These are phyloP conservation scores for Trichomonas tenax DNA, from an alignment of 208 protist genomes.

Conservation along the genomic window DNA sequence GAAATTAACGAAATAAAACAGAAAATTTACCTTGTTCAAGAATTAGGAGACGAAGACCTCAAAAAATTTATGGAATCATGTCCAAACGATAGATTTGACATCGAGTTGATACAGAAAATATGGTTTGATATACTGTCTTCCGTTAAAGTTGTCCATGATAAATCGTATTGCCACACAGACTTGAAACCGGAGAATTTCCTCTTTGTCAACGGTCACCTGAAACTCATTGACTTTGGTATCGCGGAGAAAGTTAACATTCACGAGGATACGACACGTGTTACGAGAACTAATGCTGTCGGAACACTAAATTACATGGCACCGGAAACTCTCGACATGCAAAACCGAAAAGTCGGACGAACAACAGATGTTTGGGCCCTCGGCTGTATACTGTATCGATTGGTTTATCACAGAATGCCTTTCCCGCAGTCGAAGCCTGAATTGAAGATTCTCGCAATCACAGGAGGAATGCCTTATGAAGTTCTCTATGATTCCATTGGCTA, in stretches of 20 bases:
- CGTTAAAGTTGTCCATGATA: conserved; percentile 44
- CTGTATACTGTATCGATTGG: conserved; percentile 50
- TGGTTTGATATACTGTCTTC: conserved; percentile 41
- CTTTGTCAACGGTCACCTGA: conserved; percentile 45
- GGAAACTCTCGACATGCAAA: conserved; percentile 36
- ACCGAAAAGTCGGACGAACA: conserved; percentile 32
- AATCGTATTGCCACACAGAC: conserved; percentile 44
- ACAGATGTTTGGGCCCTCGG: conserved; percentile 49
- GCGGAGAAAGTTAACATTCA: conserved; percentile 29
- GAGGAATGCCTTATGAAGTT: not conserved
- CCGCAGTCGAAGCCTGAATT: not conserved
- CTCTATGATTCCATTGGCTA: not conserved
- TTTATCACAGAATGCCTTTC: conserved; percentile 39
- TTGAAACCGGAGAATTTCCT: conserved; percentile 56
- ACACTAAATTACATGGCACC: conserved; percentile 55
- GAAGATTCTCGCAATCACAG: not conserved
- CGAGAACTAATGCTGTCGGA: conserved; percentile 35
- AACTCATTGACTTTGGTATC: conserved; percentile 52
- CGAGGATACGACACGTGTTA: conserved; percentile 44
- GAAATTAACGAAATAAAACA: conserved; percentile 18
- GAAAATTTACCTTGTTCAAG: conserved; percentile 29
- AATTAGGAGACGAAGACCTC: conserved; percentile 18
- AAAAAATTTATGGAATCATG: not conserved
- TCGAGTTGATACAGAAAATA: not conserved
- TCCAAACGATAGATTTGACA: not conserved